Base-by-base conservation (phyloP, 306 rosid species). In the Vigna nakashimae region DNA sequence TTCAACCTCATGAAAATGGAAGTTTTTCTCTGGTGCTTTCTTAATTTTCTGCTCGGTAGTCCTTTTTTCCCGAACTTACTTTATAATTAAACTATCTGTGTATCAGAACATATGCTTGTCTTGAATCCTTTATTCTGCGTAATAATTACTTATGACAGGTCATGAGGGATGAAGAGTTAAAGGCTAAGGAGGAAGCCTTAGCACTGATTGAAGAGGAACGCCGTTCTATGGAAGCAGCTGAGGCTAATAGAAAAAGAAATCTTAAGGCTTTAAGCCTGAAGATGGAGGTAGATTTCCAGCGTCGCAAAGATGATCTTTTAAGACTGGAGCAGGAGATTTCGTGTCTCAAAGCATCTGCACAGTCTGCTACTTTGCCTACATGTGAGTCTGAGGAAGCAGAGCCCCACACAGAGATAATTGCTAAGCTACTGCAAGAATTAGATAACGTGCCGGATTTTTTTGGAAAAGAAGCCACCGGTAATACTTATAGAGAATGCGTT, bases 211-310 rank as follows among this genome's bases (percentile, higher is more conserved):
- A 85, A 72, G 96, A 90, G 80, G 96, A 88, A 71, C 85, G 84
- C 48, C 87, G 55, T 53, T 45, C 86, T 48, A 92, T 91, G 88
- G 98, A 92, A 86, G 86, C 92, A 59, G 92, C 88, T 4, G 97
- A 91, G 84, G 82, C 83, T 67, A 82, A 82, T 69, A 83, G 79
- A 51, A 92, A 92, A 83, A 77, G 97, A 83, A 91, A 82, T 79
- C 88, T 89, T 6, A 97, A 95, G 84, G 87, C 92, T 42, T 71
- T 91, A 83, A 92, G 91, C 68, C 82, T 88, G 20, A 92, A 95
- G 92, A 86, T 89, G 34, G 99, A 92, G 74, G 84, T 92, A 75
- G 99, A 95, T 82, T 91, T 90, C 83, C 98, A 91, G 82, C 91
- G 98, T 66, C 96, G 93, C 82, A 92, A 86, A 86, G 98, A 95